A percentile compares a stretch with the other conserved stretches of the same genome.
Evolutionary conservation across 768 basidiomycete genomes (phyloP).

Genomic region (Lactarius akahatsu): DNA sequence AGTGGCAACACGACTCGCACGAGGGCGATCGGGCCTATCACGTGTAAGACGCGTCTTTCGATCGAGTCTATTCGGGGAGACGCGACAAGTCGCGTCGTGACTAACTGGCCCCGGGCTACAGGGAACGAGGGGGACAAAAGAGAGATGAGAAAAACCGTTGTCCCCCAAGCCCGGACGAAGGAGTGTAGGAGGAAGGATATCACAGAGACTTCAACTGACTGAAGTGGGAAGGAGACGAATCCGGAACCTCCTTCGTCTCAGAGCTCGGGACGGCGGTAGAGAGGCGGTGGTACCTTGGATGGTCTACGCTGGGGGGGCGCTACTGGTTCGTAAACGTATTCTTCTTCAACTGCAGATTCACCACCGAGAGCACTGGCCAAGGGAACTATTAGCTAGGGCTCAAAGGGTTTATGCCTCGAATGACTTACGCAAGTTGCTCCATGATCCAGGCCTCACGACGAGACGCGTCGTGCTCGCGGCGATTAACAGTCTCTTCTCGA

Average conservation of each 20-base stretch:
- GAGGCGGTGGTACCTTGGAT: slow-evolving; percentile 84
- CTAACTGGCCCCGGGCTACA: slow-evolving; percentile 33
- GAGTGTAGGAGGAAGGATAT: slow-evolving; percentile 60
- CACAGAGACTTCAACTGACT: slow-evolving; percentile 70
- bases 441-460: slow-evolving; percentile 89
- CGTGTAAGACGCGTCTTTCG: slow-evolving; percentile 29
- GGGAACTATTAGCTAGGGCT: slow-evolving; percentile 11
- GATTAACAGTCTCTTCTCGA: slow-evolving; percentile 82
- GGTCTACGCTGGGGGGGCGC: slow-evolving; percentile 63
- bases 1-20: slow-evolving; percentile 34
- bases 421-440: slow-evolving; percentile 83
- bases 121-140: slow-evolving; percentile 72
- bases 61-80: slow-evolving; percentile 34
- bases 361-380: slow-evolving; percentile 63
- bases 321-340: slow-evolving; percentile 72
- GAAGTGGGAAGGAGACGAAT: slow-evolving; percentile 40
- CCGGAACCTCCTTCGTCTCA: slow-evolving; percentile 84
- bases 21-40: slow-evolving; percentile 24
- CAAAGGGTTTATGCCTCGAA: background rate
- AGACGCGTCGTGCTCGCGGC: slow-evolving; percentile 82
- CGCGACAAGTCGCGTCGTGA: slow-evolving; percentile 23
- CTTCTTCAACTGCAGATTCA: slow-evolving; percentile 73
- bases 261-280: slow-evolving; percentile 86
- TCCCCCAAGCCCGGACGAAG: slow-evolving; percentile 93
- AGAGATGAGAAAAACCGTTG: slow-evolving; percentile 59